Base-by-base conservation (phyloP, 495 filamentous ascomycete genomes). In the Xylaria flabelliformis region DNA sequence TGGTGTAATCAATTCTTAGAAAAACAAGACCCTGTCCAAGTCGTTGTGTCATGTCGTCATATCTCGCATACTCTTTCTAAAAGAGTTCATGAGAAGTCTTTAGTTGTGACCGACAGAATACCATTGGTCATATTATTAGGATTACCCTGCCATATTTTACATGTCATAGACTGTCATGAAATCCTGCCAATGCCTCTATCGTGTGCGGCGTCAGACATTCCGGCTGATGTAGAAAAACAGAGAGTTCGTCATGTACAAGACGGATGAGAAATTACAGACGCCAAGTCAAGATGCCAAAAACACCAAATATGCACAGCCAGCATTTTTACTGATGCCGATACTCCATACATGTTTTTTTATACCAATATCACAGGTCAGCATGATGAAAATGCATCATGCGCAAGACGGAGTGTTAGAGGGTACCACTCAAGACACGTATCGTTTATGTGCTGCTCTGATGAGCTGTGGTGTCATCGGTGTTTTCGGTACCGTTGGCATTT, bases 171-270 rank as follows among this genome's bases (percentile, higher is more conserved):
- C 61, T 26, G n/a, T 63, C n/a, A 15, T 21, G 61, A 42, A 42
- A 44, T 41, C 61, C 39, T 63, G 39, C 39, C 39, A 63, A 24
- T 42, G 39, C 12, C 21, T 63, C 61, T 63, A 63, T 42, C 39
- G 15, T 63, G 61, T 15, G 21, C 39, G 19, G 7, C 61, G 4
- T 63, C 58, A n/a, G 26, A 29, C 15, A 44, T 41, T 63, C 36
- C 7, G 53, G 10, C n/a, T 6, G 36, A n/a, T 7, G 36, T 1
- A 15, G 21, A 26, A 24, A 63, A 39, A 39, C 5, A 39, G 4
- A 32, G 17, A 26, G 61, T 39, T 39, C 58, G n/a, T 21, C 34
- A 13, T 61, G 7, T 10, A 39, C 58, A 17, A 61, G 12, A 26
- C 21, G 29, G 29, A 39, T 19, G 7, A 21, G 26, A 61, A n/a